Base-by-base conservation (phyloP, 371 early-diverging fungal species). In the Syncephalastrum monosporum region DNA sequence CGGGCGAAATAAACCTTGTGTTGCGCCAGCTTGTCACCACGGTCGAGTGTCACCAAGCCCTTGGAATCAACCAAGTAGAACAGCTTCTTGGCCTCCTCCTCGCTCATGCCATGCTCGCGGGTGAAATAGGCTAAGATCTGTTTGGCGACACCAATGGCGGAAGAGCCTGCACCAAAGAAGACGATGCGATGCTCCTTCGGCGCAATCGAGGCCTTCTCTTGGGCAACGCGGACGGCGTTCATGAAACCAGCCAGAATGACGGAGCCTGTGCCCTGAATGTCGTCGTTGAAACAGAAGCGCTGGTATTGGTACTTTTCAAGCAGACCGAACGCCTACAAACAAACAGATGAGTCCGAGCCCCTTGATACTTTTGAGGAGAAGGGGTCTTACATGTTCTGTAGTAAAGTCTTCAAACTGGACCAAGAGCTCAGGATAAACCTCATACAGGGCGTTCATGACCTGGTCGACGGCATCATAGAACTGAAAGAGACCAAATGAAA, bases 341-440 rank as follows among this genome's bases (percentile, higher is more conserved):
- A 65, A 33, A 23, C 4, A 51, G 56, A 60, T 24, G 65, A 54
- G 24, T 48, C 24, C 13, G 7, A 5, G 38, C 10, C 38, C 38
- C 38, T 33, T 10, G 38, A 33, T 33, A 33, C 5, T 33, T 33
- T 33, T 33, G 38, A 33, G 38, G 38, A 10, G 38, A 33, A 19
- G 17, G 13, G 27, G 29, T 46, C 61, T 48, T 50, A 70, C 71
- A 55, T 94, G 93, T 59, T 92, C 94, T 3, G 92, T 85, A 12
- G 91, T 89, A 67, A 94, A 96, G 65, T 95, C 96, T 68, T 96
- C 96, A 59, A 94, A 95, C 71, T 96, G 95, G 15, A 96, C 83
- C 50, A 96, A 66, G 42, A 94, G 65, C 10, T 85, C 75, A 23
- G 94, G 93, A 74, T 88, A 91, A 5, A 82, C 84, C 12, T 67